Evolutionary conservation across 352 stramenopile genomes (phyloP).

Genomic region (Pythium chondricola): DNA sequence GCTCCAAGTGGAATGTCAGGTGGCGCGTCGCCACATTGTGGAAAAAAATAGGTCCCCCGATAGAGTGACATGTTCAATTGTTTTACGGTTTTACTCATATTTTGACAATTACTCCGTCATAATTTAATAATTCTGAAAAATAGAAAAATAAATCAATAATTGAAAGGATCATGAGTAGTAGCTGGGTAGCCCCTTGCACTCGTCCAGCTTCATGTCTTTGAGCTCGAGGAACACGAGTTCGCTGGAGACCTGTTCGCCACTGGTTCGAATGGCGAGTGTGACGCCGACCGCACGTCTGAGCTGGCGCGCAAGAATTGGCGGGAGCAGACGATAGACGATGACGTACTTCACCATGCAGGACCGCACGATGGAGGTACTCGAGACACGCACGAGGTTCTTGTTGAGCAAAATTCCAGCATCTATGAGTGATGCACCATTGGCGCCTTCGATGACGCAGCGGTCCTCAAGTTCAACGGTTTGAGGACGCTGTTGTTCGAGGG

Average conservation of each 20-base stretch:
- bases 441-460: slow-evolving; percentile 5
- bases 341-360: slow-evolving; percentile 20
- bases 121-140: not conserved
- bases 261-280: slow-evolving; percentile 9
- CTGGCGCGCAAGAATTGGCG: slow-evolving; percentile 3
- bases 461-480: slow-evolving; percentile 5
- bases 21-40: too few relatives aligned
- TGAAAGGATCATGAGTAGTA: slow-evolving; percentile 9
- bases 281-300: slow-evolving; percentile 13
- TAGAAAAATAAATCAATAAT: not conserved
- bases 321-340: slow-evolving; percentile 16
- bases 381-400: slow-evolving; percentile 22
- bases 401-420: slow-evolving; percentile 20
- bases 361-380: slow-evolving; percentile 5
- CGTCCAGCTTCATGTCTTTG: slow-evolving; percentile 18
- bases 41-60: too few relatives aligned
- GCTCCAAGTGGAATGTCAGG: too few relatives aligned
- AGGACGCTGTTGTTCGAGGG: slow-evolving; percentile 12
- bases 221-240: slow-evolving; percentile 14
- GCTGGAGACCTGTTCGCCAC: slow-evolving; percentile 3
- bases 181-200: not conserved
- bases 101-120: too few relatives aligned
- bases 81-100: too few relatives aligned
- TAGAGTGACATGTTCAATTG: too few relatives aligned
- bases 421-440: not conserved